Conservation (phyloP, 2,329 filamentous ascomycete genomes). For the Gremmenia infestans region DNA sequence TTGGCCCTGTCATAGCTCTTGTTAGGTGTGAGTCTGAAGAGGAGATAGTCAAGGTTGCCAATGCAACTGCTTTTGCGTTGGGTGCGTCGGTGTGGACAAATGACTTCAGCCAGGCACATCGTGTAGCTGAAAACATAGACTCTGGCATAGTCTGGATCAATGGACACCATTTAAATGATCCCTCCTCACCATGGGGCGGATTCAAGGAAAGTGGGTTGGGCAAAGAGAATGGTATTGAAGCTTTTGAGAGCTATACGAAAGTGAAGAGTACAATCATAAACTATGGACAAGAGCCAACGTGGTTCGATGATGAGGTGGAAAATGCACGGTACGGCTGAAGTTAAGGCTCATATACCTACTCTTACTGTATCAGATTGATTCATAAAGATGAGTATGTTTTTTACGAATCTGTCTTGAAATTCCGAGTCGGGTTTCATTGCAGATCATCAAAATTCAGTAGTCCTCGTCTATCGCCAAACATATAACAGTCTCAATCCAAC, state of each 20-base stretch:
- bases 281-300: constrained; percentile 50
- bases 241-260: constrained; percentile 53
- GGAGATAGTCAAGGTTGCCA: constrained; percentile 79
- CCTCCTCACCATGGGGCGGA: constrained; percentile 49
- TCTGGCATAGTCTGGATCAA: constrained; percentile 84
- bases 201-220: constrained; percentile 51
- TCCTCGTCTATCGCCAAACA: too few relatives aligned
- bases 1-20: constrained; percentile 83
- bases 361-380: too few relatives aligned
- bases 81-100: constrained; percentile 87
- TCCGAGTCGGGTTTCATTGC: too few relatives aligned
- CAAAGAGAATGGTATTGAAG: constrained; percentile 67
- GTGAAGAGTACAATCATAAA: constrained; percentile 67
- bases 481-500: too few relatives aligned
- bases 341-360: neutral
- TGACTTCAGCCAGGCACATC: constrained; percentile 52
- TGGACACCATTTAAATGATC: constrained; percentile 55
- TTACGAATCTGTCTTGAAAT: too few relatives aligned
- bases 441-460: too few relatives aligned
- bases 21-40: constrained; percentile 83
- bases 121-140: constrained; percentile 64
- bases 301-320: constrained; percentile 57
- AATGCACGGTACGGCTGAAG: constrained; percentile 56
- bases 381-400: too few relatives aligned
- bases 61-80: constrained; percentile 74